These are phyloP conservation scores for Sindora glabra DNA, from an alignment of 306 rosid species.

Conservation along the genomic window DNA sequence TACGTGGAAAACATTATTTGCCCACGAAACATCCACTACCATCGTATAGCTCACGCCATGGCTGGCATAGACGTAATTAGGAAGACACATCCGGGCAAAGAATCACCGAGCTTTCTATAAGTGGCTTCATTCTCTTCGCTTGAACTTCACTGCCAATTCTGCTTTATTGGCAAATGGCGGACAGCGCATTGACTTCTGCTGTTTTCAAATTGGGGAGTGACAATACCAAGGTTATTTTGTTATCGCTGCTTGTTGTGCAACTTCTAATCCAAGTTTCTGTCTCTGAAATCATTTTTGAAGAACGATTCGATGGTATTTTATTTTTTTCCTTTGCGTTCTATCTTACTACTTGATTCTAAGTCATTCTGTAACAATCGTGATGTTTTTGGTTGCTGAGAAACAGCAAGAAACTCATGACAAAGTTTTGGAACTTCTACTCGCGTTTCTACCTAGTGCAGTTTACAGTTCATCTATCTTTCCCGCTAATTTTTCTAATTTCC, in stretches of 20 bases:
- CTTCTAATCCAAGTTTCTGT: slow-evolving; percentile 22
- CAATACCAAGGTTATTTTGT: slow-evolving; percentile 17
- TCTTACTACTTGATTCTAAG: no score
- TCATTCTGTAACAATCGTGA: neutral
- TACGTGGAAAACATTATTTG: no score
- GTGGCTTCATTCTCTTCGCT: neutral
- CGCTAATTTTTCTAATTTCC: neutral
- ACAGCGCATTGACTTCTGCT: neutral
- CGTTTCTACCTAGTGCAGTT: neutral
- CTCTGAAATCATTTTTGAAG: slow-evolving; percentile 80
- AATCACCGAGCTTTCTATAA: slow-evolving; percentile 16
- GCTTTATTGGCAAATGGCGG: slow-evolving; percentile 29
- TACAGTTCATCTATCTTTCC: neutral
- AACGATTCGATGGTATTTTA: slow-evolving; percentile 65
- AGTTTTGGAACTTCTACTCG: neutral
- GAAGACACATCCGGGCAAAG: slow-evolving; percentile 1
- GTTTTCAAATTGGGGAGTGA: no score
- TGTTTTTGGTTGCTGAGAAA: slow-evolving; percentile 16
- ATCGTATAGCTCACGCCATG: neutral
- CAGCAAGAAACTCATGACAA: neutral
- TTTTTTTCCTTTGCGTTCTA: neutral
- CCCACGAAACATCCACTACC: neutral
- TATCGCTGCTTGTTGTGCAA: slow-evolving; percentile 7
- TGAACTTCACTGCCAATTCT: neutral
- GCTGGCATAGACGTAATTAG: slow-evolving; percentile 32